These are phyloP conservation scores for Aureobasidium sp. DNA, from an alignment of 2,329 filamentous ascomycete genomes.

Conservation along the genomic window DNA sequence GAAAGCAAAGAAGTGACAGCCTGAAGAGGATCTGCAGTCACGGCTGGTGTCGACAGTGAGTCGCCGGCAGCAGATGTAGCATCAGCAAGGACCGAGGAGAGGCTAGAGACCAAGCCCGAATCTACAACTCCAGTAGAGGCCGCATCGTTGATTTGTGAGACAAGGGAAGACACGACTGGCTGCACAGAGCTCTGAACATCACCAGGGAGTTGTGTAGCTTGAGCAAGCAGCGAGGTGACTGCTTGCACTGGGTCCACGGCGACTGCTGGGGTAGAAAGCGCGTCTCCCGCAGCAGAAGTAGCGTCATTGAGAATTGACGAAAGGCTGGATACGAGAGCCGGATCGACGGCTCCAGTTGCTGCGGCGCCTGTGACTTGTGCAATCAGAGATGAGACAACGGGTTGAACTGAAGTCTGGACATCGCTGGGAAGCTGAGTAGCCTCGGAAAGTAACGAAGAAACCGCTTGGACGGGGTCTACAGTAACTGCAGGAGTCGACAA, in stretches of 20 bases:
- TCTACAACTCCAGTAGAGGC: background rate
- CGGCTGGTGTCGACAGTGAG: background rate
- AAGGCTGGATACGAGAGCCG: background rate
- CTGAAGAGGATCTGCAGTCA: background rate
- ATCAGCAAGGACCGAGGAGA: background rate
- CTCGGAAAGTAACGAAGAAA: background rate
- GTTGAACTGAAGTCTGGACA: background rate
- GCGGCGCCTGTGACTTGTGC: background rate
- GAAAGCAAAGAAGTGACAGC: background rate
- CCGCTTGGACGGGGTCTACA: background rate
- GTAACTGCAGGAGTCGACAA: background rate
- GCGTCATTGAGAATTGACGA: background rate
- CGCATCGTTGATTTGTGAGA: background rate
- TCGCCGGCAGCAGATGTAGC: background rate
- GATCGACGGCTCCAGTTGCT: background rate
- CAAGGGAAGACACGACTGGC: background rate
- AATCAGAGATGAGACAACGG: background rate
- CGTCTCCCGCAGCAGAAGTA: background rate
- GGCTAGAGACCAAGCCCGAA: background rate
- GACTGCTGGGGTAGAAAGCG: background rate
- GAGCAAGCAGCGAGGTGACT: background rate
- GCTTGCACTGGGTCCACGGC: background rate
- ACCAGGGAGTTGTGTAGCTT: background rate
- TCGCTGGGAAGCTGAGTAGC: background rate
- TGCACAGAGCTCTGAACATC: background rate